A percentile compares a stretch with the other conserved stretches of the same genome.
These are phyloP conservation scores for Petunia secreta DNA, from an alignment of 257 asterid genomes.

Conservation along the genomic window DNA sequence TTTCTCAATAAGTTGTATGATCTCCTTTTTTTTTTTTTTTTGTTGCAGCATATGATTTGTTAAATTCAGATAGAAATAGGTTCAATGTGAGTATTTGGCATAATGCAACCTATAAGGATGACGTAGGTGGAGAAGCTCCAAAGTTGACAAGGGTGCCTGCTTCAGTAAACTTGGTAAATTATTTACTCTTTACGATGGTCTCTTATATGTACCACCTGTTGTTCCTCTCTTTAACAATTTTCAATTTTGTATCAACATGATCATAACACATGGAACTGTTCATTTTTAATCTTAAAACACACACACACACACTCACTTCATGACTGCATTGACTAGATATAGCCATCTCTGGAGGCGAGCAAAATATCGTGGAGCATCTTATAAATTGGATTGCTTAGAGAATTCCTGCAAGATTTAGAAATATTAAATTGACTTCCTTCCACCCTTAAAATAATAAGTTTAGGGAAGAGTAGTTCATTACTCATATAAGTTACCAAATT, in stretches of 20 bases:
- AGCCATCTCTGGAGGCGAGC: not conserved
- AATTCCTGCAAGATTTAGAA: no score
- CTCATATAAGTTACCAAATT: no score
- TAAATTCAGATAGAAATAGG: slow-evolving; percentile 59
- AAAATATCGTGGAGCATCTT: no score
- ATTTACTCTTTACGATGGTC: slow-evolving; percentile 28
- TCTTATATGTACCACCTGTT: not conserved
- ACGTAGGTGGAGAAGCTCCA: slow-evolving; percentile 53
- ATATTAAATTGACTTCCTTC: no score
- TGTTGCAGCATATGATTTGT: slow-evolving; percentile 84
- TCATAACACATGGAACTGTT: no score
- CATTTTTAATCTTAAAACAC: no score
- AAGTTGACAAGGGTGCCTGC: slow-evolving; percentile 87
- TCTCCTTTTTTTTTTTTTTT: slow-evolving; percentile 20
- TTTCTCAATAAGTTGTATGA: slow-evolving; percentile 11
- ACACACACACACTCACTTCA: not conserved
- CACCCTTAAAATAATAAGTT: no score
- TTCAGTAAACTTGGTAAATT: slow-evolving; percentile 77
- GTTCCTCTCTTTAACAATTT: slow-evolving; percentile 10
- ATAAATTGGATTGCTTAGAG: no score
- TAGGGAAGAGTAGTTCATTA: no score
- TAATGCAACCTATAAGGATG: slow-evolving; percentile 80
- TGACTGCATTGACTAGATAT: not conserved
- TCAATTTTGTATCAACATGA: not conserved
- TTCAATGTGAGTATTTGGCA: slow-evolving; percentile 90